Evolutionary conservation across 805 yeast species (phyloP), one percentile per base, ranked within the genome.

Genomic region (Jamesozyma spencerorum): DNA sequence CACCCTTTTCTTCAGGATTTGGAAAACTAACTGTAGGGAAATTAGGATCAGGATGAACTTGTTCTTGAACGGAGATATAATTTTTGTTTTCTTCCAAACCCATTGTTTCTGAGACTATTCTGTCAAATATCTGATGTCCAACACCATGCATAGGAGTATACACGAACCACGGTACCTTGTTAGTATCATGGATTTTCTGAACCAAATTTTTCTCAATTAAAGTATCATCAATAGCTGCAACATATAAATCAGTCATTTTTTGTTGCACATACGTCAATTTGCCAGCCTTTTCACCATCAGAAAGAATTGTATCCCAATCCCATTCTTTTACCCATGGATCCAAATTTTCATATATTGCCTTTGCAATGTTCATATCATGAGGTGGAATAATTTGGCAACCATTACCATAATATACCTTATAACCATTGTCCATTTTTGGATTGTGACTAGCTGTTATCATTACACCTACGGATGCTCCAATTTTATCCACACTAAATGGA

Each of bases 131-230:
- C 34, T 77, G 79, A 19, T 69, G 64, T 0, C 98, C 98, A 6
- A 90, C 95, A 8, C 98, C 98, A 59, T 90, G 97, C 81, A 90
- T 79, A 18, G 97, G 94, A 0, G 97, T 90, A 55, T 90, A 90
- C 1, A 87, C 84, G 42, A 81, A 78, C 54, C 69, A 43, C 57
- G 57, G 64, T 2, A 62, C 34, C 15, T 28, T 31, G 34, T 24
- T 17, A n/a, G 4, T 12, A 12, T 11, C 12, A 6, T 14, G 2
- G 6, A 12, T 12, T 20, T 32, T 13, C 18, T 10, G 5, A 3
- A 34, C 4, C 4, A 34, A 24, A 12, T 30, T 6, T 18, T 17
- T 20, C 11, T 35, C 34, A 5, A 72, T 58, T 38, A 79, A 56
- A 11, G 63, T 51, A 0, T 46, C 6, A 1, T 47, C 44, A 4